Evolutionary conservation across 371 early-diverging fungal species (phyloP), one percentile per base, ranked within the genome.

Genomic region (Cokeromyces recurvatus): DNA sequence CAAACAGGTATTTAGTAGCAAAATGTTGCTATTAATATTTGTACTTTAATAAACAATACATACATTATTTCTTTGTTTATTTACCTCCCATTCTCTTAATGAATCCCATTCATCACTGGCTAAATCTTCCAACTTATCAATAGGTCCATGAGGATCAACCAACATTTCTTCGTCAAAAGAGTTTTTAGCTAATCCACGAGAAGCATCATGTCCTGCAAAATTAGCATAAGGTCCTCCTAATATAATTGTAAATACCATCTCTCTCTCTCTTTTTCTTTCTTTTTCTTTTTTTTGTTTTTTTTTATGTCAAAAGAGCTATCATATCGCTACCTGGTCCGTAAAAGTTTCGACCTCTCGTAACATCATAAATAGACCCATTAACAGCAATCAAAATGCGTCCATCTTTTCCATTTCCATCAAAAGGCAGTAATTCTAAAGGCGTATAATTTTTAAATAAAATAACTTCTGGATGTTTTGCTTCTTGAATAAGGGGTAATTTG

Each of bases 251-350:
- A 32, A 3, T 11, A 15, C 17, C 11, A 22, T 32, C 2, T 4
- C n/a, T n/a, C n/a, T 23, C n/a, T 12, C 15, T 14, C 17, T 32
- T 16, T 20, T 15, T 19, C 14, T 43, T 32, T 32, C 14, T 32
- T 20, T n/a, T n/a, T n/a, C n/a, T n/a, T n/a, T n/a, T n/a, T n/a
- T n/a, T n/a, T n/a, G n/a, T n/a, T n/a, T 25, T 1, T 29, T 0
- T 29, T 42, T 2, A 29, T 1, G 2, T 11, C 25, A 12, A n/a
- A 21, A n/a, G n/a, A n/a, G n/a, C n/a, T n/a, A n/a, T n/a, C n/a
- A n/a, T n/a, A n/a, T n/a, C n/a, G n/a, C n/a, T 73, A 87, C 89
- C 92, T 38, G 94, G 96, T 0, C 95, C 96, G 56, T 96, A 96
- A 64, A 93, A 94, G 49, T 79, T 83, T 19, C 82, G 73, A 11